phyloP scores from a whole-genome alignment of 2,329 filamentous ascomycete genomes.

The Exophiala lecanii-corni region DNA sequence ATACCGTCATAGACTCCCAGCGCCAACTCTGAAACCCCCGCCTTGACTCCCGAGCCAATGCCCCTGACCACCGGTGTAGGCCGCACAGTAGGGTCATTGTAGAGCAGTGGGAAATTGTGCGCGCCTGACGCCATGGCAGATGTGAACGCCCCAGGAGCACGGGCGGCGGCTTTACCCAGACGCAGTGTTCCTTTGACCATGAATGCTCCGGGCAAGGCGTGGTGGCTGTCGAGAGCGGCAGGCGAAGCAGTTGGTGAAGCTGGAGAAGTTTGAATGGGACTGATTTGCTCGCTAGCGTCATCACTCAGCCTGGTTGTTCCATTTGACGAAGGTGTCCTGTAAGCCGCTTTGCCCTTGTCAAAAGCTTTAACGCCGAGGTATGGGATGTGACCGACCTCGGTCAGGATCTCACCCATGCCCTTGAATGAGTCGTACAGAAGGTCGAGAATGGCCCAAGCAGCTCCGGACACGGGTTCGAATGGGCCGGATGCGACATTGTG shows the following conservation, averaged over 20 bases:
- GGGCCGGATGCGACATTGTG: conserved; percentile 52
- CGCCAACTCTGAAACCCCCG: conserved; percentile 40
- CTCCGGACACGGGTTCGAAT: conserved; percentile 48
- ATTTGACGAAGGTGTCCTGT: not conserved
- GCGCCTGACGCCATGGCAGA: conserved; percentile 49
- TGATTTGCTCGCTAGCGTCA: no score
- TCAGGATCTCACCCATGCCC: conserved; percentile 72
- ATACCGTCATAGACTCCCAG: conserved; percentile 42
- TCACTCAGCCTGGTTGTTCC: not conserved
- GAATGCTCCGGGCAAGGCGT: not conserved
- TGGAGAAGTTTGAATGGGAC: no score
- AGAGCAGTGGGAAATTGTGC: conserved; percentile 48
- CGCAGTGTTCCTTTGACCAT: not conserved
- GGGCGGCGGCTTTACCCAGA: conserved; percentile 12
- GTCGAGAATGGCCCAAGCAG: conserved; percentile 35
- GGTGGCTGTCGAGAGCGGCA: not conserved
- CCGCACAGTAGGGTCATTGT: conserved; percentile 45
- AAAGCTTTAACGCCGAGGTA: conserved; percentile 1
- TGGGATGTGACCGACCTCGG: conserved; percentile 59
- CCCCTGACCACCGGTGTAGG: conserved; percentile 39
- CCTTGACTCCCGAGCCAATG: conserved; percentile 41
- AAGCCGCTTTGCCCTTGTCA: not conserved
- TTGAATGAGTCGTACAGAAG: conserved; percentile 34
- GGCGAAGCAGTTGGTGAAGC: not conserved
- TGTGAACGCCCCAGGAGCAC: conserved; percentile 20